These are phyloP conservation scores for Venturia carpophila DNA, from an alignment of 2,329 filamentous ascomycete genomes.

Conservation along the genomic window DNA sequence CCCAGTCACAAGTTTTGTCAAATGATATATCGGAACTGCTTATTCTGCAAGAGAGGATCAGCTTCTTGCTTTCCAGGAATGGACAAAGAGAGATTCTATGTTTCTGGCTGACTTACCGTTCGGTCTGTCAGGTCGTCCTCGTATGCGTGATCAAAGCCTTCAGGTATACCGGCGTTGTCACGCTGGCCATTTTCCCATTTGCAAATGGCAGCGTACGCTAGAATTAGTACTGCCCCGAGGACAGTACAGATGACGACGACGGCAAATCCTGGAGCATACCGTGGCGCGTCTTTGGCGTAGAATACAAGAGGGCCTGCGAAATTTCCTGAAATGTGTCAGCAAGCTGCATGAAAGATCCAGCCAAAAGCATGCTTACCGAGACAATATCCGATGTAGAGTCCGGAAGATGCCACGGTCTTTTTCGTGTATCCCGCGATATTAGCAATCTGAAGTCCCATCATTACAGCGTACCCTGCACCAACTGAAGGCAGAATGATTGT, in stretches of 20 bases:
- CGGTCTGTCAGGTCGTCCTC: slow-evolving; percentile 15
- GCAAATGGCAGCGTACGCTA: slow-evolving; percentile 40
- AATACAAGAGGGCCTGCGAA: slow-evolving; percentile 40
- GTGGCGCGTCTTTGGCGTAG: slow-evolving; percentile 34
- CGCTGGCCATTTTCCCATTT: slow-evolving; percentile 38
- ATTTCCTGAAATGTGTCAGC: slow-evolving; percentile 26
- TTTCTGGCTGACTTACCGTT: not conserved
- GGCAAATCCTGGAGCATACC: slow-evolving; percentile 35
- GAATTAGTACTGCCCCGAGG: slow-evolving; percentile 29
- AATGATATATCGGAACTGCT: slow-evolving; percentile 15
- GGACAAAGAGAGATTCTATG: too few species aligned
- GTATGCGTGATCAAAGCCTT: slow-evolving; percentile 17
- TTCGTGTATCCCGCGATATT: slow-evolving; percentile 49
- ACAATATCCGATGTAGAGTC: slow-evolving; percentile 46
- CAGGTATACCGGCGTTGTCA: slow-evolving; percentile 20
- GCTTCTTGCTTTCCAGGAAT: too few species aligned
- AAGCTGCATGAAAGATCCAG: not conserved
- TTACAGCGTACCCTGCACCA: slow-evolving; percentile 42
- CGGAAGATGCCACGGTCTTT: slow-evolving; percentile 40
- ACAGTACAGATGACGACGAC: slow-evolving; percentile 32
- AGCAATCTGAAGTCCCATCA: slow-evolving; percentile 43
- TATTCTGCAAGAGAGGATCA: slow-evolving; percentile 11
- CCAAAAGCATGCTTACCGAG: slow-evolving; percentile 29
- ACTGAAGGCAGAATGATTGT: slow-evolving; percentile 42
- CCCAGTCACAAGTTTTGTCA: not conserved